These are phyloP conservation scores for Hysterangium stoloniferum DNA, from an alignment of 768 basidiomycete species.

Conservation along the genomic window DNA sequence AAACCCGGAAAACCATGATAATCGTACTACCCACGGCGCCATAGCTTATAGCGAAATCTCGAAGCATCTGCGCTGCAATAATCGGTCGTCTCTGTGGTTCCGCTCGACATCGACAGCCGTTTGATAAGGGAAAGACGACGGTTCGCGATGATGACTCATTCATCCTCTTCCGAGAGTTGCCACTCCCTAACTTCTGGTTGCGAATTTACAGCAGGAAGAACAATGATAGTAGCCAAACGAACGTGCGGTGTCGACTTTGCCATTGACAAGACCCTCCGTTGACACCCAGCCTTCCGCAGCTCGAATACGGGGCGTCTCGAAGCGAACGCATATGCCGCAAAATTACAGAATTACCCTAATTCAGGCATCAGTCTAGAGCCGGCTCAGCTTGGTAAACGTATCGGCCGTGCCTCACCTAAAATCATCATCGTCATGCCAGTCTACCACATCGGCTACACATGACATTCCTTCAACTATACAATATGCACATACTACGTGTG, in stretches of 20 bases:
- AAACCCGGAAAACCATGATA: conserved; percentile 93
- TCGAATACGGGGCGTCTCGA: conserved; percentile 82
- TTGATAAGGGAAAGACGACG: conserved; percentile 82
- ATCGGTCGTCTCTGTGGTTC: conserved; percentile 55
- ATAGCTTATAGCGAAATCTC: conserved; percentile 95
- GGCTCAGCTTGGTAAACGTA: conserved; percentile 38
- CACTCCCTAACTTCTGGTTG: conserved; percentile 69
- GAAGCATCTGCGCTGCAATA: conserved; percentile 93
- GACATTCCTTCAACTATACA: conserved; percentile 8
- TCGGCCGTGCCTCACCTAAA: conserved; percentile 58
- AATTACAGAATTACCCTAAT: conserved; percentile 12
- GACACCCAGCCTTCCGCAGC: conserved; percentile 93
- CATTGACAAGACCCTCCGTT: conserved; percentile 83
- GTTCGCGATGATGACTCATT: conserved; percentile 95
- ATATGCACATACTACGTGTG: neutral
- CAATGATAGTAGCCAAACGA: conserved; percentile 88
- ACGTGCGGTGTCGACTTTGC: conserved; percentile 85
- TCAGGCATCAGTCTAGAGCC: neutral
- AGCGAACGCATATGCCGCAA: conserved; percentile 66
- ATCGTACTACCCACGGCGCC: conserved; percentile 90
- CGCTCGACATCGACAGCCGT: conserved; percentile 92
- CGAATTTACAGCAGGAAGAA: conserved; percentile 85
- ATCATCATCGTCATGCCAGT: conserved; percentile 94
- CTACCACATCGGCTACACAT: conserved; percentile 79
- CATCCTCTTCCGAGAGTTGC: conserved; percentile 74